A percentile compares a stretch with the other conserved stretches of the same genome.
Evolutionary conservation across 352 stramenopile species (phyloP).

Genomic region (Pythium guiyangense): DNA sequence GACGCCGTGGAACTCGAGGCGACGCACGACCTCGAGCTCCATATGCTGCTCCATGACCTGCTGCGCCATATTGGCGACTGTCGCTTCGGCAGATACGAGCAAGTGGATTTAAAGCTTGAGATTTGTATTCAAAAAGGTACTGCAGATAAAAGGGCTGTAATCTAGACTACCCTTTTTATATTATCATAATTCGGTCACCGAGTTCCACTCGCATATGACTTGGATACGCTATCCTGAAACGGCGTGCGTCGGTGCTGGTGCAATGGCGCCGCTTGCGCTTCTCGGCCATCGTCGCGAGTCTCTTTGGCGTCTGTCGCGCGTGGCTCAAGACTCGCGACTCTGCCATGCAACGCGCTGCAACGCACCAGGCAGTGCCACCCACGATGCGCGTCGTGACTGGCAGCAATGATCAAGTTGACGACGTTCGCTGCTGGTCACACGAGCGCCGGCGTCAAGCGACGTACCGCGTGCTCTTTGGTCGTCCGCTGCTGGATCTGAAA

Average conservation of each 20-base stretch:
- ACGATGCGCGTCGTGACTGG: too few species aligned
- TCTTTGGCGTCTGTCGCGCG: too few species aligned
- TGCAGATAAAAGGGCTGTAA: too few species aligned
- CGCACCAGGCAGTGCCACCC: not conserved
- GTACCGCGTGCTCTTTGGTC: conserved; percentile 42
- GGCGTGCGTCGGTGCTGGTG: too few species aligned
- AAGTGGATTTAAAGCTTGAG: not conserved
- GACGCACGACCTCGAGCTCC: conserved; percentile 56
- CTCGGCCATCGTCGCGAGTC: too few species aligned
- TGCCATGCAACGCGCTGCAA: not conserved
- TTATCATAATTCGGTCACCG: too few species aligned
- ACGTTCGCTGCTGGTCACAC: conserved; percentile 21
- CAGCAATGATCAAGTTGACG: not conserved
- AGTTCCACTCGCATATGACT: too few species aligned
- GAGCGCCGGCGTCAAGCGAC: conserved; percentile 32
- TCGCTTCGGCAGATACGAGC: not conserved
- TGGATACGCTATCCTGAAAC: too few species aligned
- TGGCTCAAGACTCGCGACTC: too few species aligned
- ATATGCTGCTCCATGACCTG: conserved; percentile 10
- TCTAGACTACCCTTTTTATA: too few species aligned
- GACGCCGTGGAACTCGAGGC: conserved; percentile 68
- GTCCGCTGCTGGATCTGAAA: conserved; percentile 19
- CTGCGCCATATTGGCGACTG: not conserved
- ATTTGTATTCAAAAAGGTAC: too few species aligned
- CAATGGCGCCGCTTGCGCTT: too few species aligned